Base-by-base conservation (phyloP, 768 basidiomycete genomes). In the Pleurotus eryngii region DNA sequence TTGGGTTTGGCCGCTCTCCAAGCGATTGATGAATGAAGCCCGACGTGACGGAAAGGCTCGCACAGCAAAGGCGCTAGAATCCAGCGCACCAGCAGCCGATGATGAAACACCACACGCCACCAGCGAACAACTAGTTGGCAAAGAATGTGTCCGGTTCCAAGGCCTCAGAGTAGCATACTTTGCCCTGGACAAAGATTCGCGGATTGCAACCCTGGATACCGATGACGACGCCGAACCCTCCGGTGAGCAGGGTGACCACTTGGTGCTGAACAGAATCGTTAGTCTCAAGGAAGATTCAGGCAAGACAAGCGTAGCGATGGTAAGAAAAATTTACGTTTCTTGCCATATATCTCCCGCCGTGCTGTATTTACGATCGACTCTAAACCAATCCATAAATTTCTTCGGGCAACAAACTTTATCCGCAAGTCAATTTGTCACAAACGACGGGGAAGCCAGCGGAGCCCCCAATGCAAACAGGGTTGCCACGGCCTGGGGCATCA, bases 81-180 rank as follows among this genome's bases (percentile, higher is more conserved):
- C 79, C 24, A 81, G 73, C 46, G 74, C 70, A 22, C 63, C 64
- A 38, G 68, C 68, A 35, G 58, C 68, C 15, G 70, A 65, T 3
- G 80, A 80, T 37, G 81, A 79, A 55, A 90, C 85, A 24, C 93
- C 91, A 1, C 80, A 82, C 49, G 86, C 87, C 18, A 90, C 86
- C 5, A 84, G 80, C 51, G 87, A 85, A 55, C 90, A 92, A 70
- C 78, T 96, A 40, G 82, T 92, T 46, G 96, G 90, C 24, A 89
- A 89, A 70, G 97, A 98, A 71, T 92, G 89, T 67, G 82, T 98
- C 56, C 82, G 97, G 39, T 98, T 99, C 86, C 97, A 99, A 73
- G 97, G 95, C 6, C 78, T 98, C 66, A 86, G 97, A 8, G 87
- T 98, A 47, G 97, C 89, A 2, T 99, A 98, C 76, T 98, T 99